phyloP scores from a whole-genome alignment of 2,329 filamentous ascomycete genomes.

The Trichoderma breve region DNA sequence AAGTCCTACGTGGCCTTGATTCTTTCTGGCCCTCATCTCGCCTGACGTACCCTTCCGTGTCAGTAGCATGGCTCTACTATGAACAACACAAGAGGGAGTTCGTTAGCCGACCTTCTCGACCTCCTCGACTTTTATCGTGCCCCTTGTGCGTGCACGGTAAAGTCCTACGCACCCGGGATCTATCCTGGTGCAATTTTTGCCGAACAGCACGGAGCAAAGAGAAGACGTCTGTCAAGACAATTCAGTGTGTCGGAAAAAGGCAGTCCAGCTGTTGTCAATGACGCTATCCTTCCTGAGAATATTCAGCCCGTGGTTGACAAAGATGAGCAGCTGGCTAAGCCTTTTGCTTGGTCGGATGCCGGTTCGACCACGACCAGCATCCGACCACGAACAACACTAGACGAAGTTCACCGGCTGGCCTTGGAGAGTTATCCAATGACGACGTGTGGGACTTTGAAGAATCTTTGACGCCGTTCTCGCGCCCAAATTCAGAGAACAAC shows the following conservation, averaged over 20 bases:
- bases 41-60: no score
- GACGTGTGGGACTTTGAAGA: slow-evolving; percentile 23
- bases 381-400: slow-evolving; percentile 27
- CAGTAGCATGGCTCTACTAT: no score
- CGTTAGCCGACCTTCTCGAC: slow-evolving; percentile 20
- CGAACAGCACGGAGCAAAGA: neutral
- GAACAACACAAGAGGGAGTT: no score
- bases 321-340: no score
- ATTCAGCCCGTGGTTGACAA: neutral
- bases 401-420: slow-evolving; percentile 33
- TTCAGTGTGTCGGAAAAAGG: slow-evolving; percentile 30
- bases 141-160: no score
- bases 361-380: no score
- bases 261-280: slow-evolving; percentile 23
- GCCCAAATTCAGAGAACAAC: slow-evolving; percentile 25
- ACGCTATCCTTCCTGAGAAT: neutral
- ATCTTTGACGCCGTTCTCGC: slow-evolving; percentile 29
- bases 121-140: no score
- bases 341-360: no score
- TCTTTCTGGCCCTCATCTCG: no score
- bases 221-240: slow-evolving; percentile 2
- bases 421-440: slow-evolving; percentile 19
- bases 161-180: slow-evolving; percentile 2
- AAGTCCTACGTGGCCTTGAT: no score
- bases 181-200: neutral